phyloP scores from a whole-genome alignment of 192 early-diverging fungal species.

The Coemansia sp. region DNA sequence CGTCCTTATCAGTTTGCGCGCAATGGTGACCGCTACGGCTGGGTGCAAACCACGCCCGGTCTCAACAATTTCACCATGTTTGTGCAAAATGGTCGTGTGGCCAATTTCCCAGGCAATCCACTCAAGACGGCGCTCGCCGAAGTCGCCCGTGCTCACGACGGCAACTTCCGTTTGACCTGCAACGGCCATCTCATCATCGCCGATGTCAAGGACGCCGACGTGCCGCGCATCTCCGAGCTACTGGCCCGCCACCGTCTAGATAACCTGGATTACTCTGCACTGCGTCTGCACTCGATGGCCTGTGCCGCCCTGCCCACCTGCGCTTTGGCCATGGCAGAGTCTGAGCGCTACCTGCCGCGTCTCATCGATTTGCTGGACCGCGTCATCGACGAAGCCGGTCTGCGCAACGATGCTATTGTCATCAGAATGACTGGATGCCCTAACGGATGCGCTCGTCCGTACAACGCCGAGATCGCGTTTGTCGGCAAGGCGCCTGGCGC shows the following conservation, averaged over 20 bases:
- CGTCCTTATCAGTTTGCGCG: slow-evolving; percentile 77
- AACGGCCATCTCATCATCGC: slow-evolving; percentile 91
- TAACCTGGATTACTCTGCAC: slow-evolving; percentile 75
- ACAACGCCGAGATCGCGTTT: slow-evolving; percentile 92
- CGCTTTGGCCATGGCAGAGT: slow-evolving; percentile 94
- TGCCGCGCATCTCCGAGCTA: slow-evolving; percentile 53
- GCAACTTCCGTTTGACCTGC: slow-evolving; percentile 85
- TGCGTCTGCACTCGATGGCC: slow-evolving; percentile 90
- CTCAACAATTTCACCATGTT: slow-evolving; percentile 78
- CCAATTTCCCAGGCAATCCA: slow-evolving; percentile 71
- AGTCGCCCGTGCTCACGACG: slow-evolving; percentile 70
- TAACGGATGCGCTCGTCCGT: slow-evolving; percentile 95
- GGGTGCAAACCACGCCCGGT: slow-evolving; percentile 55
- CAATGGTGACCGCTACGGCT: slow-evolving; percentile 95
- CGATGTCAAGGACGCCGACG: slow-evolving; percentile 70
- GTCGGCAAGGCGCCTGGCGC: slow-evolving; percentile 93
- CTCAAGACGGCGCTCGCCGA: slow-evolving; percentile 78
- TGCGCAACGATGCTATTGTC: slow-evolving; percentile 85
- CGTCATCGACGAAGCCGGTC: slow-evolving; percentile 75
- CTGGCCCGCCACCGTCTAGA: slow-evolving; percentile 72
- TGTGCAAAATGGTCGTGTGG: slow-evolving; percentile 89
- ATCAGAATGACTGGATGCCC: slow-evolving; percentile 99
- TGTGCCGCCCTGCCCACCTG: slow-evolving; percentile 96
- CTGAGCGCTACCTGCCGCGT: slow-evolving; percentile 89
- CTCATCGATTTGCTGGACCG: slow-evolving; percentile 80